Base-by-base conservation (phyloP, 2,329 filamentous ascomycete species). In the Plectosphaerella cucumerina region DNA sequence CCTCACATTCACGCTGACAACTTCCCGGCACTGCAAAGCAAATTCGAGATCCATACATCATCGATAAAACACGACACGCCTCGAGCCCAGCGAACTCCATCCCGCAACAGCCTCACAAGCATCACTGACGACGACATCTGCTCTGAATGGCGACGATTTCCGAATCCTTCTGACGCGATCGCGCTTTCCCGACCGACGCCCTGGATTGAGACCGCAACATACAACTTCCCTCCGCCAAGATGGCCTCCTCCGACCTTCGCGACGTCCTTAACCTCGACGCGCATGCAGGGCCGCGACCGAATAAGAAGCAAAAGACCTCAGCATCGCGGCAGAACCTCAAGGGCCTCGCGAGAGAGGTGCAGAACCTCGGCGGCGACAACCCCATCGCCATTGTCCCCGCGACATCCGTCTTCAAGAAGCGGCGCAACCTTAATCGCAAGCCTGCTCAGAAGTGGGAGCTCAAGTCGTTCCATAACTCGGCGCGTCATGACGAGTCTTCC, bases 191-290 rank as follows among this genome's bases (percentile, higher is more conserved):
- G 15, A 37, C 17, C 35, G 35, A 15, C 14, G 6, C 14, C 35
- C 12, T 14, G 10, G 35, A 37, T 18, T 18, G 35, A 37, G n/a
- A 6, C 35, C 35, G 3, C 35, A 6, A 37, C 35, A 14, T 14
- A 37, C 35, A n/a, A 48, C 50, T 57, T 53, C 52, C 59, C 51
- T 57, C 58, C 62, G 75, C 62, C 57, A n/a, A n/a, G n/a, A 89
- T 89, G 85, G 78, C 86, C 54, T 86, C 86, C 56, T 81, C 85
- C 67, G 90, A 96, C 77, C 83, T 95, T 60, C 90, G 89, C 73
- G 90, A 96, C 68, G 89, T 96, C 65, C 84, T 96, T 64, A 90
- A 92, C 68, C 77, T 96, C 65, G 85, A 84, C 31, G 70, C 74
- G 54, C 61, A 71, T 47, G 62, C 72, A 47, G 72, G 70, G 48